Evolutionary conservation across 208 protist species (phyloP), one percentile per base, ranked within the genome.

Genomic region (Trypanosoma melophagium): DNA sequence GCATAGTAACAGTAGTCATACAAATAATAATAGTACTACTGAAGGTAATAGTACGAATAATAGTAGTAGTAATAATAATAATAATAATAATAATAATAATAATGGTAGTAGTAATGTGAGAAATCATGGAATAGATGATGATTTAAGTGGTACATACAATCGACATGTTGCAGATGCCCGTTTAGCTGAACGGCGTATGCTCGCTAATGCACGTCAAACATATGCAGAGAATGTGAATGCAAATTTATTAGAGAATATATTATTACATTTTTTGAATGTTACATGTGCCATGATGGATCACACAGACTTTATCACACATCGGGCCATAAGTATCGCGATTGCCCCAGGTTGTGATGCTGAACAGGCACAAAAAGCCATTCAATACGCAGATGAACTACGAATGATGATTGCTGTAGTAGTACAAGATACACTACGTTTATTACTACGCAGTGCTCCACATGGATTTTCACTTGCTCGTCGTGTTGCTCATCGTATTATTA

Each of bases 241-340:
- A 5, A 89, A 90, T 61, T 38, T 82, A 14, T 62, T 90, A 14
- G 89, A 92, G 41, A 73, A 66, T 4, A 79, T 84, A 17, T 59
- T 86, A 40, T 76, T 91, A 52, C 86, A 92, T 72, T 85, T 81
- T 49, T 49, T 92, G 16, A 95, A 95, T 64, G 89, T 92, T 19
- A 44, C 63, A 9, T 72, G 65, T 53, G 69, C 70, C 24, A 16
- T 89, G 9, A 44, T 81, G 24, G 74, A 73, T 2, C 86, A 92
- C 59, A 56, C 74, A 7, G 89, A 95, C 65, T 66, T 74, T 14
- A 67, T 95, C 3, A 89, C 80, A 8, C 89, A 92, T 66, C 38
- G 64, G 13, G 79, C 81, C 4, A 78, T 72, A 13, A 86, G 89
- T 52, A 66, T 60, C 28, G 74, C 63, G 25, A 59, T 81, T 28